These are phyloP conservation scores for Penicillium arizonense DNA, from an alignment of 495 filamentous ascomycete species.

Conservation along the genomic window DNA sequence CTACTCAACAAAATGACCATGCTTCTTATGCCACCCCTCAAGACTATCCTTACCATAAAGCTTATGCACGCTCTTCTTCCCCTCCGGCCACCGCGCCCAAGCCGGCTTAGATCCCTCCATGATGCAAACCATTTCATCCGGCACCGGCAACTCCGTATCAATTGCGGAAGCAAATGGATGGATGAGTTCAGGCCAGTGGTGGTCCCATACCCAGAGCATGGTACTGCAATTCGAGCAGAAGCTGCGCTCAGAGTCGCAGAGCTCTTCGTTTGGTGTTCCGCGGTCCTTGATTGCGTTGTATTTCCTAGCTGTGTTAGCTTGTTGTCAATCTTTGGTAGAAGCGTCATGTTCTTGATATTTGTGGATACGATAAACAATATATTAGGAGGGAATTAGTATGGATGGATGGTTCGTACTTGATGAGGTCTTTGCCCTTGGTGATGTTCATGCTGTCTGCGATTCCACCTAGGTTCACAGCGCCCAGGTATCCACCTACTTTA, in stretches of 20 bases:
- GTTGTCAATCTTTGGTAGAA: too few species aligned
- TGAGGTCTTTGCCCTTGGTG: constrained; percentile 45
- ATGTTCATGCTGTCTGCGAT: constrained; percentile 46
- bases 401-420: constrained; percentile 37
- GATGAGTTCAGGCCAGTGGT: constrained; percentile 53
- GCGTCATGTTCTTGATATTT: too few species aligned
- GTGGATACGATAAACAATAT: too few species aligned
- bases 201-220: constrained; percentile 51
- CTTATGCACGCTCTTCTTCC: constrained; percentile 47
- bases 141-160: constrained; percentile 50
- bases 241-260: constrained; percentile 47
- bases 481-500: constrained; percentile 49
- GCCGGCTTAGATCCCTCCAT: constrained; percentile 47
- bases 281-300: constrained; percentile 51
- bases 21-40: constrained; percentile 54
- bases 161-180: constrained; percentile 58
- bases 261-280: constrained; percentile 41
- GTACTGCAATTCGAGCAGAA: constrained; percentile 53
- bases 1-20: constrained; percentile 33
- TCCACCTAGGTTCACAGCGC: constrained; percentile 52
- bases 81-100: constrained; percentile 52
- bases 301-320: constrained; percentile 33
- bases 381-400: neutral
- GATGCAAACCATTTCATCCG: constrained; percentile 54
- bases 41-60: constrained; percentile 42